Evolutionary conservation across 768 basidiomycete species (phyloP).

Genomic region (Agrocybe pediades): DNA sequence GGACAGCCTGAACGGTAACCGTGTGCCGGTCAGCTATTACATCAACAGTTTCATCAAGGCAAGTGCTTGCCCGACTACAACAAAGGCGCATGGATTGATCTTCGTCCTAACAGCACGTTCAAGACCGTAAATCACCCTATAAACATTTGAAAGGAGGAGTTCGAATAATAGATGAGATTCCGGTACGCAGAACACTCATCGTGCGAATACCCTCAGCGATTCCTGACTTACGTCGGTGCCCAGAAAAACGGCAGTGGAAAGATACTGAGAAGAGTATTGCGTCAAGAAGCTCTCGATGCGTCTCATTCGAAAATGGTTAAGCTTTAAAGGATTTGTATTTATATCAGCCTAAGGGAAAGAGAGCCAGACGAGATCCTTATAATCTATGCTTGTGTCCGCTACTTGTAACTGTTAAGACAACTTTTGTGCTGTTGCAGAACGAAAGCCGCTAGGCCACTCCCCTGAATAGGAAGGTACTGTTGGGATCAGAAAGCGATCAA

Average conservation of each 20-base stretch:
- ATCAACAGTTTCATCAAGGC: constrained; percentile 47
- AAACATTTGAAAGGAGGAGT: constrained; percentile 53
- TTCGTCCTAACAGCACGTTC: constrained; percentile 39
- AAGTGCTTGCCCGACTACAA: neutral
- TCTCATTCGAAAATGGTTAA: constrained; percentile 1
- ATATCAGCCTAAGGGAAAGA: neutral
- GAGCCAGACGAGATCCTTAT: too few species aligned
- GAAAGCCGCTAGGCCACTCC: too few species aligned
- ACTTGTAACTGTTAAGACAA: too few species aligned
- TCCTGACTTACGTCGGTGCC: neutral
- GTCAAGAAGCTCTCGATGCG: constrained; percentile 21
- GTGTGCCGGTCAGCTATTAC: constrained; percentile 30
- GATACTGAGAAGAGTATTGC: constrained; percentile 45
- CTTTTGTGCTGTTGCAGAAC: too few species aligned
- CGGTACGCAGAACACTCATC: constrained; percentile 18
- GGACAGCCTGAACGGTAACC: constrained; percentile 26
- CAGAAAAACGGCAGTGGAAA: constrained; percentile 62
- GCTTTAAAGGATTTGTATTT: neutral
- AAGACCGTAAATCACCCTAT: constrained; percentile 47
- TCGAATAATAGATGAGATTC: constrained; percentile 32
- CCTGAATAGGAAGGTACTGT: too few species aligned
- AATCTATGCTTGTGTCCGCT: too few species aligned
- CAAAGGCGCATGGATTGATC: neutral
- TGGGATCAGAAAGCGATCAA: too few species aligned
- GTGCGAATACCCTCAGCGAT: neutral